Evolutionary conservation across 208 protist genomes (phyloP).

Genomic region (Leishmania tropica): DNA sequence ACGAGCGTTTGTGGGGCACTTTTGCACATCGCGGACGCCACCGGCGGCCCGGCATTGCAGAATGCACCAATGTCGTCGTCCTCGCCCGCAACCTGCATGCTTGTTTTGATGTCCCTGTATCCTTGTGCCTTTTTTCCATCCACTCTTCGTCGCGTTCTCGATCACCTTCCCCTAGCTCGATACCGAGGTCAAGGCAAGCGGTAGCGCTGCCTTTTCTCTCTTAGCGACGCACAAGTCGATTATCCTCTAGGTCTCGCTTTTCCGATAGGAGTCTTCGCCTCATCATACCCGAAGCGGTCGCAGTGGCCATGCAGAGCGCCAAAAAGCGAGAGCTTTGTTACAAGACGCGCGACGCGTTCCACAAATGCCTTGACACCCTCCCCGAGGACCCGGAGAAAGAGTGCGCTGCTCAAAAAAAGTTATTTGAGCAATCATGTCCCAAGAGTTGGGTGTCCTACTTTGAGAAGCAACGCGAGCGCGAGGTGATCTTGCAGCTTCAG

Average conservation of each 20-base stretch:
- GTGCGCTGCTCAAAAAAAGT: slow-evolving; percentile 48
- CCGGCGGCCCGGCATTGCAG: not conserved
- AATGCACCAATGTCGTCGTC: not conserved
- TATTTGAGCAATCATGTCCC: slow-evolving; percentile 61
- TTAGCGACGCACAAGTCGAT: not conserved
- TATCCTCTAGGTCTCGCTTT: not conserved
- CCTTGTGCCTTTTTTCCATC: not conserved
- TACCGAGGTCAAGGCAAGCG: not conserved
- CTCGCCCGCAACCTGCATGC: not conserved
- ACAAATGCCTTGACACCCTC: slow-evolving; percentile 80
- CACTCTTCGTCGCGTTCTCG: not conserved
- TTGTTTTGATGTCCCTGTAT: not conserved
- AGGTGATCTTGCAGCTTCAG: slow-evolving; percentile 81
- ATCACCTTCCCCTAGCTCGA: not conserved
- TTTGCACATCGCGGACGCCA: not conserved
- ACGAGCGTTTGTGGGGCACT: not conserved
- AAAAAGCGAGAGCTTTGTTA: slow-evolving; percentile 83
- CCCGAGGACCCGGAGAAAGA: slow-evolving; percentile 69
- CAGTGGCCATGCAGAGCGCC: slow-evolving; percentile 62
- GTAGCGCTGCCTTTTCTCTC: not conserved
- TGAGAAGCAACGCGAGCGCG: slow-evolving; percentile 82
- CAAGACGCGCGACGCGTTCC: slow-evolving; percentile 67
- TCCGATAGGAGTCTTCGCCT: not conserved
- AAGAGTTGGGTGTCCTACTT: slow-evolving; percentile 82
- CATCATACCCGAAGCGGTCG: not conserved